Percentiles rank a stretch among this genome's conserved stretches.
phyloP scores from a whole-genome alignment of 495 filamentous ascomycete genomes.

The Hyphodiscus hymeniophilus region DNA sequence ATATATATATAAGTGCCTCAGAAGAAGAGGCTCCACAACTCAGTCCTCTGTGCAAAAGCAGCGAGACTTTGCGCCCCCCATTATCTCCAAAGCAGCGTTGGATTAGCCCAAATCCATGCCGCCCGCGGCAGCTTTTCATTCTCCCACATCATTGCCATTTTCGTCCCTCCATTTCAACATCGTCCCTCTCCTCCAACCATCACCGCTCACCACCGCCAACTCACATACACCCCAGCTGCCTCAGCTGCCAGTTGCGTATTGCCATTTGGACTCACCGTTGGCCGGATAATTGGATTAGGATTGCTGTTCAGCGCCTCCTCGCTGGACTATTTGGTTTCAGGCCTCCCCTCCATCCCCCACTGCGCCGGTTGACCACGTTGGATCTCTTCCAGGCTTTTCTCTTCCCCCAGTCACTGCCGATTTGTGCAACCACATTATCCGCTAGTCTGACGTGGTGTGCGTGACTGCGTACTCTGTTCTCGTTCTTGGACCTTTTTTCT shows the following conservation, averaged over 20 bases:
- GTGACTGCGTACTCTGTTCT: conserved; percentile 19
- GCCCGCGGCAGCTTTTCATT: too few relatives aligned
- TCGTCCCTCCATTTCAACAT: conserved; percentile 5
- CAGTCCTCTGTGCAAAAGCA: not conserved
- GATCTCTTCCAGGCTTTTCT: conserved; percentile 16
- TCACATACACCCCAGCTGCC: conserved; percentile 11
- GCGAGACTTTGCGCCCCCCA: not conserved
- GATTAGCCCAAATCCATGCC: conserved; percentile 1
- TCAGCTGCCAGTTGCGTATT: conserved; percentile 14
- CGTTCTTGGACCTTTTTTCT: conserved; percentile 23
- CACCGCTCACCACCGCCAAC: conserved; percentile 12
- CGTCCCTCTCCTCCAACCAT: conserved; percentile 15
- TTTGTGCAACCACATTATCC: conserved; percentile 18
- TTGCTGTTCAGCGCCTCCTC: not conserved
- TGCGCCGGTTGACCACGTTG: conserved; percentile 7
- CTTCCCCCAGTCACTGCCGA: conserved; percentile 15
- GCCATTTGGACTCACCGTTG: conserved; percentile 16
- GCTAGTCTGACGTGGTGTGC: conserved; percentile 21
- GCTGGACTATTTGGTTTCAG: conserved; percentile 21
- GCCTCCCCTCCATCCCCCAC: conserved; percentile 15
- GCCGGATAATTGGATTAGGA: conserved; percentile 4
- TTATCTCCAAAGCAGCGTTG: conserved; percentile 2
- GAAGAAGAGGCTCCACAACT: too few relatives aligned
- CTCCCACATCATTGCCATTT: not conserved
- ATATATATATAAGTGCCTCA: too few relatives aligned